Base-by-base conservation (phyloP, 2,329 filamentous ascomycete species). In the Simplicillium aogashimaense region DNA sequence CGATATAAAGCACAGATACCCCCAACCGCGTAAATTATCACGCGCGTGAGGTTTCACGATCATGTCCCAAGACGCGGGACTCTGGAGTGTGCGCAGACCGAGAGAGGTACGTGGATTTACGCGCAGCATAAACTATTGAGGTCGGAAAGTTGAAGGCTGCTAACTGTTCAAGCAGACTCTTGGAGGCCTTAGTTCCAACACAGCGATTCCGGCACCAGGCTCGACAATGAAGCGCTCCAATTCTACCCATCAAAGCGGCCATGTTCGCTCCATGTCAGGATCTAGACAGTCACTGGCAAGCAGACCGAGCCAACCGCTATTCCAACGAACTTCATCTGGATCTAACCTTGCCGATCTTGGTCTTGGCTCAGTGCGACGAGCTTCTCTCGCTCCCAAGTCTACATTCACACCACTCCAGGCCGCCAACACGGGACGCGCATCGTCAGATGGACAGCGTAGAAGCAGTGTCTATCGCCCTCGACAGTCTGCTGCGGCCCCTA, bases 141-240 rank as follows among this genome's bases (percentile, higher is more conserved):
- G 30, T 32, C 13, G 12, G 5, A 32, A 32, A 32, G 11, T 32
- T n/a, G 13, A 6, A 36, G 14, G 38, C 41, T 40, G 29, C 45
- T 43, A 37, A 5, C 12, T 14, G 10, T 38, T 36, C 4, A 30
- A 48, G 47, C 61, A 94, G 87, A 95, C 92, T 40, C 77, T 97
- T 44, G 89, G 83, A 48, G 81, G 81, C 50, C 79, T 95, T 55
- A 90, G 79, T 59, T 78, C 81, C 60, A 90, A 88, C 60, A 84
- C 85, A 15, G 78, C 79, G 16, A 86, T 98, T 47, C 92, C 92
- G 15, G 87, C 94, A 65, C 90, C 92, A 8, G 76, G 85, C 20
- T 97, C 90, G 32, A 86, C 88, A 32, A 83, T 98, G 74, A 98
- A 98, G 69, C 86, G 92, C 51, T 79, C 78, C 47, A 78, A 78